Percentiles rank a stretch among this genome's conserved stretches.
phyloP scores from a whole-genome alignment of 2,329 filamentous ascomycete genomes.

The Hymenoscyphus scutula region DNA sequence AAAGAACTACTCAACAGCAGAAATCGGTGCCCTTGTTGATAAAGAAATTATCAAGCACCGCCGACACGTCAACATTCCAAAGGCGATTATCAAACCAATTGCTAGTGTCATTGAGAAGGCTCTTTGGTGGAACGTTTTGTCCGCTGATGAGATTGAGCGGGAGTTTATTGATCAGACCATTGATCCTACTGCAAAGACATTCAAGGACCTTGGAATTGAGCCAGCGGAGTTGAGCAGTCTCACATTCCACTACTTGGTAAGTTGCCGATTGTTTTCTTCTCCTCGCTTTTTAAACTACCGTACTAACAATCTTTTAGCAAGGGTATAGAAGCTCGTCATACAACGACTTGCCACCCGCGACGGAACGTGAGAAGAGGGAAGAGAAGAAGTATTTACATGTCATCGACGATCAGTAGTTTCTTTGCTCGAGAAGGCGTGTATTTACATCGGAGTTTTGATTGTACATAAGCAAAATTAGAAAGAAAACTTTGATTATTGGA shows the following conservation, averaged over 20 bases:
- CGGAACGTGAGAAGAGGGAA: conserved; percentile 89
- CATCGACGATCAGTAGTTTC: conserved; percentile 72
- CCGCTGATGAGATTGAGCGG: conserved; percentile 81
- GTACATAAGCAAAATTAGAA: conserved; percentile 38
- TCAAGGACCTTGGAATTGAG: conserved; percentile 88
- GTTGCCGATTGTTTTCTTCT: conserved; percentile 39
- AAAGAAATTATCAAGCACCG: conserved; percentile 88
- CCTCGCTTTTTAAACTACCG: neutral
- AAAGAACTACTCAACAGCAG: conserved; percentile 83
- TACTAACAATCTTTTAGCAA: conserved; percentile 59
- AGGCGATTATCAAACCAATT: conserved; percentile 71
- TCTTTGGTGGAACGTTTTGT: conserved; percentile 86
- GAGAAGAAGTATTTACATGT: conserved; percentile 98
- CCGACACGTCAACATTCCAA: conserved; percentile 88
- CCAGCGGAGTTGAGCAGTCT: conserved; percentile 81
- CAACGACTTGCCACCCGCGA: conserved; percentile 92
- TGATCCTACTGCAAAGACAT: conserved; percentile 88
- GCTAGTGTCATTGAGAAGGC: conserved; percentile 73
- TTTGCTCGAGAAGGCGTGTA: conserved; percentile 9
- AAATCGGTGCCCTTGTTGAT: conserved; percentile 86
- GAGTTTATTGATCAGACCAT: conserved; percentile 94
- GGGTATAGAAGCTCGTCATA: conserved; percentile 83
- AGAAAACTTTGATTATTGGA: conserved; percentile 4
- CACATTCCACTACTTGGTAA: conserved; percentile 91
- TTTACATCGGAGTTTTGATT: conserved; percentile 28